Percentiles rank a stretch among this genome's conserved stretches.
These are phyloP conservation scores for Rhodotorula paludigena DNA, from an alignment of 768 basidiomycete genomes.

Conservation along the genomic window DNA sequence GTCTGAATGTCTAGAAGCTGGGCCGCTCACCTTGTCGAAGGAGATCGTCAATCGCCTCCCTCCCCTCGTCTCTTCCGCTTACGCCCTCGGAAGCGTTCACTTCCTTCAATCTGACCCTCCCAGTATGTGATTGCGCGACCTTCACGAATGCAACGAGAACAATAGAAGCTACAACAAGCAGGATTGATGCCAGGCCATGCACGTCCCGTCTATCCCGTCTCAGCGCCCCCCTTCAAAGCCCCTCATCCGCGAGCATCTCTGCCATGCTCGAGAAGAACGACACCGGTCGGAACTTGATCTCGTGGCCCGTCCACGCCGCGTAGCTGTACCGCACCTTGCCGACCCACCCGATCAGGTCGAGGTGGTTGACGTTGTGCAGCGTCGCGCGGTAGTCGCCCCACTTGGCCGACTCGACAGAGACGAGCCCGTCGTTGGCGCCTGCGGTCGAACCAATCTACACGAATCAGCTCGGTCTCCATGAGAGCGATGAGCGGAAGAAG, in stretches of 20 bases:
- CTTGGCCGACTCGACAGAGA: slow-evolving; percentile 76
- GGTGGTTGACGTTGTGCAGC: slow-evolving; percentile 79
- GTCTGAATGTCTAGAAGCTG: too few species aligned
- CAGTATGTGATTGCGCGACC: too few species aligned
- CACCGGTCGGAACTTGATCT: slow-evolving; percentile 80
- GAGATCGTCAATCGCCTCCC: too few species aligned
- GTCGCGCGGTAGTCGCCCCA: slow-evolving; percentile 98
- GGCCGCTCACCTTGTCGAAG: too few species aligned
- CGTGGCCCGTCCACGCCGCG: not conserved
- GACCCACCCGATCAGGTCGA: not conserved
- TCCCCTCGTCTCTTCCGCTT: too few species aligned
- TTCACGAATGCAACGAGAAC: too few species aligned
- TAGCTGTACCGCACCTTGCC: slow-evolving; percentile 1
- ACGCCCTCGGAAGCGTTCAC: too few species aligned
- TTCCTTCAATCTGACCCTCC: too few species aligned
- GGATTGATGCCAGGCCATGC: not conserved
- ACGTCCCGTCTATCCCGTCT: too few species aligned
- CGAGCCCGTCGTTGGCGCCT: slow-evolving; percentile 90
- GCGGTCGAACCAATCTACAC: slow-evolving; percentile 42
- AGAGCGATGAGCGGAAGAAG: not conserved
- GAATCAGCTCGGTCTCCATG: slow-evolving; percentile 45
- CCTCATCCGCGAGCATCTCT: slow-evolving; percentile 35
- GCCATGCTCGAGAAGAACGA: slow-evolving; percentile 71
- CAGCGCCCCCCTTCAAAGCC: not conserved
- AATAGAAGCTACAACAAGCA: too few species aligned